Percentiles rank a stretch among this genome's conserved stretches.
phyloP scores from a whole-genome alignment of 192 early-diverging fungal genomes.

The Pilaira anomala region DNA sequence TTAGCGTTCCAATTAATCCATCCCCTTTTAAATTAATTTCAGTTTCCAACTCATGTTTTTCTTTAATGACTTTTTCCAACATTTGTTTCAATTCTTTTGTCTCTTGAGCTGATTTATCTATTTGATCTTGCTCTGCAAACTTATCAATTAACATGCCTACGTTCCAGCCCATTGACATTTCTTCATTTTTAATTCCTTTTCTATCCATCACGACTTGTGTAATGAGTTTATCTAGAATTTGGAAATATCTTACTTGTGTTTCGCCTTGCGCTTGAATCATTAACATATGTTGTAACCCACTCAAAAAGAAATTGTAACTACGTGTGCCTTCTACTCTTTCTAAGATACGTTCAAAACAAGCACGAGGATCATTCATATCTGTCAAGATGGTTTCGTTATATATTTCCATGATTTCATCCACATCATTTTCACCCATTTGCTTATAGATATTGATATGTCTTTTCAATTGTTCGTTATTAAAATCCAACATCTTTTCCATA shows the following conservation, averaged over 20 bases:
- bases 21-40: slow-evolving; percentile 62
- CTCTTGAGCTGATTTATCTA: slow-evolving; percentile 64
- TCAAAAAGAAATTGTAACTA: slow-evolving; percentile 71
- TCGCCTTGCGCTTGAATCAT: slow-evolving; percentile 69
- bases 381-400: slow-evolving; percentile 66
- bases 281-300: slow-evolving; percentile 70
- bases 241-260: slow-evolving; percentile 66
- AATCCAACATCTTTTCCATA: slow-evolving; percentile 53
- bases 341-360: slow-evolving; percentile 70
- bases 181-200: slow-evolving; percentile 51
- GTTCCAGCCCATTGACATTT: slow-evolving; percentile 61
- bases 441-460: slow-evolving; percentile 35
- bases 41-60: slow-evolving; percentile 69
- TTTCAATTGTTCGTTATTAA: slow-evolving; percentile 47
- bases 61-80: slow-evolving; percentile 60
- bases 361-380: slow-evolving; percentile 76
- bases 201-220: slow-evolving; percentile 79
- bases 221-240: slow-evolving; percentile 71
- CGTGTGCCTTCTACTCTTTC: slow-evolving; percentile 67
- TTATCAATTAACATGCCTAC: slow-evolving; percentile 69
- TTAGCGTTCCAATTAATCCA: slow-evolving; percentile 50
- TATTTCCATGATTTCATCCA: slow-evolving; percentile 57
- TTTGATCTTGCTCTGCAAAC: slow-evolving; percentile 75
- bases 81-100: slow-evolving; percentile 60
- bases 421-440: slow-evolving; percentile 41